Base-by-base conservation (phyloP, 192 early-diverging fungal species). In the Coemansia sp. region DNA sequence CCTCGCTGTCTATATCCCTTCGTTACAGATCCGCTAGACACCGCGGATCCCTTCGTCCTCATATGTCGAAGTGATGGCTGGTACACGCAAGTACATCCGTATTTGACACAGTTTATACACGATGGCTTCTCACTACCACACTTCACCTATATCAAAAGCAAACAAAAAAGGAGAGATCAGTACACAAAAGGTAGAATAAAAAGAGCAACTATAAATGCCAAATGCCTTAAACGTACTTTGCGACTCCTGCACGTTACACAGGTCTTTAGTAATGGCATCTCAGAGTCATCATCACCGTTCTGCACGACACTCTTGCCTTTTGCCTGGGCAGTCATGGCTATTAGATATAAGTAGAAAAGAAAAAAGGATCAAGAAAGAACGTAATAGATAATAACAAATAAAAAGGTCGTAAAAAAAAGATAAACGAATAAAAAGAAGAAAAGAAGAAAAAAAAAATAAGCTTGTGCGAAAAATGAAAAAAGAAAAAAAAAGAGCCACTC, bases 81-180 rank as follows among this genome's bases (percentile, higher is more conserved):
- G 39, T 83, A 83, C 33, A 69, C 62, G 53, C 80, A 83, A 16
- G 49, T 33, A 46, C 80, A 77, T 6, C 73, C 65, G 53, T 83
- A 76, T 60, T 83, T 83, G 44, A 83, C 29, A 65, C 80, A 83
- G 68, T 83, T 83, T 22, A 62, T 39, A 31, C 80, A 83, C 58
- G 71, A 67, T 1, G 80, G 80, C 66, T 83, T 83, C 66, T 83
- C 80, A 58, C 80, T 74, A 36, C 80, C 80, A 16, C 80, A 83
- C 47, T 83, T 83, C 5, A 83, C 80, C 79, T 81, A 81, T 39
- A 62, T 4, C 27, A 1, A 66, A 24, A 63, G 47, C 20, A 29
- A 38, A 7, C 27, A 27, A 27, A 27, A 9, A 27, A 27, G 27
- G 27, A 27, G 27, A 27, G 63, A 66, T 53, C 66, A 50, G 49